These are phyloP conservation scores for Tubosaeta sp. DNA, from an alignment of 768 basidiomycete species.

Conservation along the genomic window DNA sequence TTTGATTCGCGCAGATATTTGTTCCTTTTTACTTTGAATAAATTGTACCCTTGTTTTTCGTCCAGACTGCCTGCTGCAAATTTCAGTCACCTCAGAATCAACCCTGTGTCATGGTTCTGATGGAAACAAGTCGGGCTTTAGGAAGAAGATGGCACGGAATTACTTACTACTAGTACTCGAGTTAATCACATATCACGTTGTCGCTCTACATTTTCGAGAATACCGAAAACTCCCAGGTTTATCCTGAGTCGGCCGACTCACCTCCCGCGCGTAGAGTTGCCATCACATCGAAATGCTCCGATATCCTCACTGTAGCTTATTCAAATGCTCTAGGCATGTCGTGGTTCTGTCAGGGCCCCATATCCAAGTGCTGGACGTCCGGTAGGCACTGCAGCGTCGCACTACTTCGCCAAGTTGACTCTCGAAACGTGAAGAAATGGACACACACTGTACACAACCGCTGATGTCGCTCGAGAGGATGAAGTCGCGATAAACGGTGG, in stretches of 20 bases:
- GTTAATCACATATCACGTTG: no score
- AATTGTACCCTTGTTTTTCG: constrained; percentile 12
- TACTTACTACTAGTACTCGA: no score
- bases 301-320: constrained; percentile 49
- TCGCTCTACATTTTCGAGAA: no score
- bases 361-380: constrained; percentile 53
- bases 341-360: constrained; percentile 57
- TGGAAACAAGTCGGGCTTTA: no score
- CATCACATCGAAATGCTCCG: constrained; percentile 29
- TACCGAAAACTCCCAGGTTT: no score
- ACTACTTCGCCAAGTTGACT: constrained; percentile 3
- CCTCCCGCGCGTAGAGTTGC: no score
- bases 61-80: not conserved
- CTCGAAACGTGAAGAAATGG: constrained; percentile 44
- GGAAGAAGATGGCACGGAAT: no score
- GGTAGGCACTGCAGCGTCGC: constrained; percentile 36
- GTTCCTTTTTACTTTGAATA: constrained; percentile 20
- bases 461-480: constrained; percentile 28
- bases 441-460: constrained; percentile 43
- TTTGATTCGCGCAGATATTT: constrained; percentile 6
- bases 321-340: constrained; percentile 32
- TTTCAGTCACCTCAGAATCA: no score
- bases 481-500: constrained; percentile 42
- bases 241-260: no score
- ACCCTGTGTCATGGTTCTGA: no score